Evolutionary conservation across 257 asterid species (phyloP).

Genomic region (Solanum etuberosum): DNA sequence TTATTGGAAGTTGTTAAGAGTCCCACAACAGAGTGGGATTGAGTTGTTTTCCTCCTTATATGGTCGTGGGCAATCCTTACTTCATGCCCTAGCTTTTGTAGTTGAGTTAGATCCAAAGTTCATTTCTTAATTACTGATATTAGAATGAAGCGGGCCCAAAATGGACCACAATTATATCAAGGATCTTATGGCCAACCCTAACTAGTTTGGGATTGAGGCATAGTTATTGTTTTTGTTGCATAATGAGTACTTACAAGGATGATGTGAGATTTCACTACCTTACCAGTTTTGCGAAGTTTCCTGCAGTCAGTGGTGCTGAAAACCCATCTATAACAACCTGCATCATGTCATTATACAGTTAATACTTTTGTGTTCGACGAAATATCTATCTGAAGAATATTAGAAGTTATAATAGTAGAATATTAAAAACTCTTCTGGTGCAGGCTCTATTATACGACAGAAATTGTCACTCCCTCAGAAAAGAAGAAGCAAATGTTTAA

Average conservation of each 20-base stretch:
- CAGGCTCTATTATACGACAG: background rate
- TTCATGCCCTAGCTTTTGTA: background rate
- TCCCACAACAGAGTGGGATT: background rate
- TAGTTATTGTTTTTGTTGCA: background rate
- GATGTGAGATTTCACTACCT: constrained; percentile 63
- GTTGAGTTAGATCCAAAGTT: background rate
- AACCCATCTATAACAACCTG: constrained; percentile 91
- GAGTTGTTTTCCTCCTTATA: background rate
- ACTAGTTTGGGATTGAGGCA: background rate
- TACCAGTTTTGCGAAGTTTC: constrained; percentile 98
- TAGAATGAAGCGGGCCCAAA: background rate
- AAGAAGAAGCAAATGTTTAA: background rate
- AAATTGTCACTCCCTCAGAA: background rate
- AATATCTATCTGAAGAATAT: background rate
- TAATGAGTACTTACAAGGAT: constrained; percentile 1
- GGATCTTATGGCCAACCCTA: background rate
- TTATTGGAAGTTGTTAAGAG: background rate
- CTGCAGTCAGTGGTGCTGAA: constrained; percentile 94
- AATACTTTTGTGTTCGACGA: background rate
- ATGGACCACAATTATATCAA: background rate
- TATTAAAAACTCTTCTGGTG: background rate
- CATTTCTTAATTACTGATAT: background rate
- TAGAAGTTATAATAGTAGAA: background rate
- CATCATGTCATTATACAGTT: background rate
- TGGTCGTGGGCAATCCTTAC: background rate